Evolutionary conservation across 148 eudicot genomes (phyloP), one percentile per base, ranked within the genome.

Genomic region (Rhododendron griersonianum): DNA sequence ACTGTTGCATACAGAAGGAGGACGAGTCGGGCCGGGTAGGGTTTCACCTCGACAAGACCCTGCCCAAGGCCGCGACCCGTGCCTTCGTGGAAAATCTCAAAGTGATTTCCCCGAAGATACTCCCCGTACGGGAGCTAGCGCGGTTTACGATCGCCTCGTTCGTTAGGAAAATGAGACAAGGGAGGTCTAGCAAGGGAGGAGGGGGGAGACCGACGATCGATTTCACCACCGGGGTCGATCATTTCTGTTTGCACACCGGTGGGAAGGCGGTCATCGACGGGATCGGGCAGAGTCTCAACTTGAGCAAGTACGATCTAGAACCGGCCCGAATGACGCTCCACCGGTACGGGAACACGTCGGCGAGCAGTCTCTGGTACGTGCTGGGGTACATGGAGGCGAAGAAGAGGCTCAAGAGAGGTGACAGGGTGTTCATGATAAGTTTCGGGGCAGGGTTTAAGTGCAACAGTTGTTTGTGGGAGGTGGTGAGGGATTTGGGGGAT

Each of bases 1-100:
- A 82, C 16, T 93, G 97, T 45, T 95, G 98, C 89, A 53, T 86
- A 23, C 98, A 95, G 83, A 89, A 55, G 76, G 94, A 94, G 76
- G 98, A 95, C 77, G 92, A 92, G 5, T 80, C 86, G 23, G 98
- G 96, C 11, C 77, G 84, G 37, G 25, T 84, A 13, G 98, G 98
- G 76, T 91, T 95, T 81, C 90, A 91, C 87, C 92, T 95, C 18
- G 93, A 90, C 3, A 95, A 93, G 84, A 86, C 83, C 79, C 96
- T 95, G 0, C 94, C 96, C 0, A 90, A 88, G 81, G 89, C 93
- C 14, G 98, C 97, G 16, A 89, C 96, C 0, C 87, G 93, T 1
- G 92, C 92, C 21, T 90, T 95, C 63, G 90, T 87, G 30, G 94
- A 93, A 8, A 95, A 94, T 76, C 87, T 95, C 3, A 89, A 89